These are phyloP conservation scores for Haplosporangium sp. DNA, from an alignment of 371 early-diverging fungal species.

Conservation along the genomic window DNA sequence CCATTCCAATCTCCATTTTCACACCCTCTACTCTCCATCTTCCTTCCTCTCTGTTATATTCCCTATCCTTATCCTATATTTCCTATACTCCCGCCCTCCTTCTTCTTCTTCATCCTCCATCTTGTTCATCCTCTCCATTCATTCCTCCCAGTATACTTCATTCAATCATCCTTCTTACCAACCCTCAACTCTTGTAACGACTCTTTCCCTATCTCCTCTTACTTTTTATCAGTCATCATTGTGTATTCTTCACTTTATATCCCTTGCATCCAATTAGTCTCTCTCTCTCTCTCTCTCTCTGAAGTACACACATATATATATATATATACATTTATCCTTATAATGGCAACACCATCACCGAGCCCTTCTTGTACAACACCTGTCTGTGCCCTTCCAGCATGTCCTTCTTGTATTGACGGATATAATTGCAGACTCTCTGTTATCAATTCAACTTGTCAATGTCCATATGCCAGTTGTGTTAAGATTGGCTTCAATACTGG, in stretches of 20 bases:
- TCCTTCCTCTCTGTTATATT: not conserved
- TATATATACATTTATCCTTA: too few relatives aligned
- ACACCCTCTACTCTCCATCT: not conserved
- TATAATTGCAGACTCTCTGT: conserved; percentile 19
- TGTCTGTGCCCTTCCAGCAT: not conserved
- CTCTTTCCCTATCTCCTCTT: not conserved
- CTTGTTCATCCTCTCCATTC: not conserved
- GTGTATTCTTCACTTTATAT: not conserved
- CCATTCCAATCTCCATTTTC: not conserved
- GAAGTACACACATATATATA: too few relatives aligned
- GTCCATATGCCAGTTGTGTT: conserved; percentile 34
- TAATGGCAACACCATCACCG: too few relatives aligned
- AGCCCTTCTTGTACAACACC: not conserved
- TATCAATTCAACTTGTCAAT: conserved; percentile 16
- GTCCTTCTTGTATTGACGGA: conserved; percentile 8
- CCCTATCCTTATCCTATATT: too few relatives aligned
- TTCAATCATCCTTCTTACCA: not conserved
- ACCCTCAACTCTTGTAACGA: too few relatives aligned
- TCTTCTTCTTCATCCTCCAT: not conserved
- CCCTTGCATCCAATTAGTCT: too few relatives aligned
- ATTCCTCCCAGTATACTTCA: not conserved
- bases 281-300: too few relatives aligned
- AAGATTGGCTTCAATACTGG: conserved; percentile 31
- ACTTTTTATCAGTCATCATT: not conserved
- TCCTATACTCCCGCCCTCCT: not conserved